These are phyloP conservation scores for Debaryomyces maramus DNA, from an alignment of 805 yeast genomes.

Conservation along the genomic window DNA sequence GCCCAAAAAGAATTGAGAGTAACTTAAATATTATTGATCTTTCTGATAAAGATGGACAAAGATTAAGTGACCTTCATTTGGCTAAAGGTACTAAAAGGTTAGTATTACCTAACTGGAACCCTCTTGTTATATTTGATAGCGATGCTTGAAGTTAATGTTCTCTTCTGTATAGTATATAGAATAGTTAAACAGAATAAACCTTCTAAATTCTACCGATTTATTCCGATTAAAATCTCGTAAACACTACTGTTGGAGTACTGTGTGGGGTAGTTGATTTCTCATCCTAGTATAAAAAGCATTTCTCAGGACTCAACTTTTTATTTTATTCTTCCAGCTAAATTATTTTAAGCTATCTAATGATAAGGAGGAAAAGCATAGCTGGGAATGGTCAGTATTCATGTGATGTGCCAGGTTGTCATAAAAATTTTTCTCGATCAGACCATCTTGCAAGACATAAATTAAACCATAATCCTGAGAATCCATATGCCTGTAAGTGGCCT, in stretches of 20 bases:
- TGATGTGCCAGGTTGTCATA: conserved; percentile 10
- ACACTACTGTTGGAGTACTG: too few relatives aligned
- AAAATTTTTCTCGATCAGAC: conserved; percentile 11
- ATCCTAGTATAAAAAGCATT: too few relatives aligned
- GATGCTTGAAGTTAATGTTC: too few relatives aligned
- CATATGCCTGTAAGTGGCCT: conserved; percentile 8
- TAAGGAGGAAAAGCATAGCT: background rate
- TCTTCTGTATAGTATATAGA: too few relatives aligned
- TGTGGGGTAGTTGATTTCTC: too few relatives aligned
- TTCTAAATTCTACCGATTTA: too few relatives aligned
- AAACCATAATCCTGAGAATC: conserved; percentile 8
- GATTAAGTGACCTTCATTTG: conserved; percentile 25
- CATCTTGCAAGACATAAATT: conserved; percentile 12
- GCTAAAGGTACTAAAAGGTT: conserved; percentile 31
- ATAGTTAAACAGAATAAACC: too few relatives aligned
- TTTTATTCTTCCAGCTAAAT: too few relatives aligned
- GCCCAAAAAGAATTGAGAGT: conserved; percentile 26
- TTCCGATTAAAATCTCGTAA: too few relatives aligned
- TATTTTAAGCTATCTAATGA: too few relatives aligned
- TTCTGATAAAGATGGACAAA: conserved; percentile 35
- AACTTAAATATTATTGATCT: conserved; percentile 37
- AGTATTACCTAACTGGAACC: conserved; percentile 36
- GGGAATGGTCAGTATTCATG: conserved; percentile 1
- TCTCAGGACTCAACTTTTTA: too few relatives aligned
- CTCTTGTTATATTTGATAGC: conserved; percentile 27